phyloP scores from a whole-genome alignment of 768 basidiomycete genomes.

The Cystobasidium ongulense region DNA sequence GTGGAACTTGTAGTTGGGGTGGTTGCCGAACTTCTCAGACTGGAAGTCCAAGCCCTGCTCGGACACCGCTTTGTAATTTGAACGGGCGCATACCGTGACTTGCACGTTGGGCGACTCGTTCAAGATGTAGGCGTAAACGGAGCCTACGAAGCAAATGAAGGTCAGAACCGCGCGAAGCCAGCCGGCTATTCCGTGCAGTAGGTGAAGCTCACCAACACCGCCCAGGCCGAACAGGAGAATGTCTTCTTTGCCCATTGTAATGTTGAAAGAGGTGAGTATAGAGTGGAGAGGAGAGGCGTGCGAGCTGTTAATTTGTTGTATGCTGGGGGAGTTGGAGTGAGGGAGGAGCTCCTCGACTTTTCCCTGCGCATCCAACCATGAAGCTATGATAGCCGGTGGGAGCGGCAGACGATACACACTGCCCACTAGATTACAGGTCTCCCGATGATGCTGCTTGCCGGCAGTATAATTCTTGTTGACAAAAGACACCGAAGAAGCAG shows the following conservation, averaged over 20 bases:
- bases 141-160: neutral
- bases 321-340: neutral
- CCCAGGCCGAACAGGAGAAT: constrained; percentile 26
- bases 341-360: neutral
- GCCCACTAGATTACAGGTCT: neutral
- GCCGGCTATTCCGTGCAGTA: neutral
- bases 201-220: constrained; percentile 17
- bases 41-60: constrained; percentile 31
- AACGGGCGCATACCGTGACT: constrained; percentile 35
- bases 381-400: neutral
- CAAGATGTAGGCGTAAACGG: constrained; percentile 32
- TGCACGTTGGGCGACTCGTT: neutral
- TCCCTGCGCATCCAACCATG: neutral
- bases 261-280: neutral
- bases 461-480: too few relatives aligned
- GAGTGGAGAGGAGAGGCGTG: too few relatives aligned
- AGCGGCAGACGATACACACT: too few relatives aligned
- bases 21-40: constrained; percentile 31
- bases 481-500: neutral
- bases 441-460: neutral
- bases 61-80: constrained; percentile 43
- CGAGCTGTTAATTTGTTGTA: neutral
- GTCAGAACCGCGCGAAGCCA: neutral
- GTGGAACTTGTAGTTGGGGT: constrained; percentile 24
- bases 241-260: neutral